These are phyloP conservation scores for Aspergillus unguis DNA, from an alignment of 2,329 filamentous ascomycete genomes.

Conservation along the genomic window DNA sequence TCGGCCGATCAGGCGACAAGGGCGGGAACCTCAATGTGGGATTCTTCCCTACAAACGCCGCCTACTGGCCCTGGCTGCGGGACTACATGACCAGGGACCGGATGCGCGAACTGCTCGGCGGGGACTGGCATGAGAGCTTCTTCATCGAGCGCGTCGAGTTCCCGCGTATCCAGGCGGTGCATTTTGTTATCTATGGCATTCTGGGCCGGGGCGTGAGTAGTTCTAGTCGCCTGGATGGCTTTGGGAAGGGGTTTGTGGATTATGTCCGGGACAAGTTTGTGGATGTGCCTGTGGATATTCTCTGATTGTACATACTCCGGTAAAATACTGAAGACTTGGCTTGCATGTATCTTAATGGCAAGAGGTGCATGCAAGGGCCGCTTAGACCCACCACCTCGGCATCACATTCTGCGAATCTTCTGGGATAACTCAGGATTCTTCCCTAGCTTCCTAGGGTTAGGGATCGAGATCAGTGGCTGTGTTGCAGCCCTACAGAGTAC, in stretches of 20 bases:
- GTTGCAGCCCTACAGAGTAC: too few species aligned
- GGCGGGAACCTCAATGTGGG: conserved; percentile 43
- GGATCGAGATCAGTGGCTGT: too few species aligned
- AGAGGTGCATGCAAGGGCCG: too few species aligned
- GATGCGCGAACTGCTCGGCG: conserved; percentile 41
- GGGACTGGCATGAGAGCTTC: conserved; percentile 45
- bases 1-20: conserved; percentile 44
- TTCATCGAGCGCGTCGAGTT: conserved; percentile 49
- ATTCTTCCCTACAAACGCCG: conserved; percentile 24
- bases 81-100: conserved; percentile 39
- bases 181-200: conserved; percentile 52
- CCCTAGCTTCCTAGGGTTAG: too few species aligned
- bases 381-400: too few species aligned
- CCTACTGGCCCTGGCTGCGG: conserved; percentile 31
- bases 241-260: conserved; percentile 56
- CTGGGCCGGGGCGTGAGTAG: conserved; percentile 50
- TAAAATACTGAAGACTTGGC: too few species aligned
- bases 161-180: conserved; percentile 45
- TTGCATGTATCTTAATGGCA: too few species aligned
- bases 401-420: too few species aligned
- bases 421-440: too few species aligned
- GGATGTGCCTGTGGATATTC: conserved; percentile 15
- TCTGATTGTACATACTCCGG: neutral
- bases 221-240: conserved; percentile 45
- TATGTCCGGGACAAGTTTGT: conserved; percentile 46